Base-by-base conservation (phyloP, 2,329 filamentous ascomycete genomes). In the Colletotrichum sidae region DNA sequence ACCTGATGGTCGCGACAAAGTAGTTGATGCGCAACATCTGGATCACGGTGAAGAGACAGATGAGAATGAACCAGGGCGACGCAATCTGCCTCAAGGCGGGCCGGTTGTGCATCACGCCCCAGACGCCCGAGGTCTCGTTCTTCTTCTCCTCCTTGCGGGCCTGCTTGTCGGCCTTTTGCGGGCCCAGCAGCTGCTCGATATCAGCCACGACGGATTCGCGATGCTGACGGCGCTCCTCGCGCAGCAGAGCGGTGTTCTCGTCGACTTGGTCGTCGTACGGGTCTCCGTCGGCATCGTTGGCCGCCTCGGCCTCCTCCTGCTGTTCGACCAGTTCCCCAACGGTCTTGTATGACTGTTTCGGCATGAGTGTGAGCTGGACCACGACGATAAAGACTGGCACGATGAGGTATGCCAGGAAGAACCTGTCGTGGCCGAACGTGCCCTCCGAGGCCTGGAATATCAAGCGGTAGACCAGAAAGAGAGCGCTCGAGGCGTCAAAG, bases 11-110 rank as follows among this genome's bases (percentile, higher is more conserved):
- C 4, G 94, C 93, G 57, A 97, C 92, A 75, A 97, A 96, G 81
- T 94, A 97, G 79, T 97, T 97, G 84, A 97, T 96, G 37, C 91
- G 86, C 2, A 89, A 90, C 89, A 92, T 92, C 75, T 92, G 90
- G 44, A 92, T 78, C 38, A 91, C 84, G 6, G 93, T 97, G 75
- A 97, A 95, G 17, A 93, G 78, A 6, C 92, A 92, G 71, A 97
- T 92, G 42, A 97, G 84, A 15, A 93, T 81, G 76, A 96, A 97
- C 93, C 93, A 97, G 0, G 90, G 90, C 2, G 90, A 92, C 8
- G 80, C 77, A 69, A 97, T 91, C 77, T 97, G 94, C 71, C 92
- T 80, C 25, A 83, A 72, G 0, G 92, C 91, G 0, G 90, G 87
- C 69, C 84, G 83, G 55, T 89, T 88, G 74, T 97, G 94, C 78